phyloP scores from a whole-genome alignment of 768 basidiomycete species.

The Macrocybe gigantea region DNA sequence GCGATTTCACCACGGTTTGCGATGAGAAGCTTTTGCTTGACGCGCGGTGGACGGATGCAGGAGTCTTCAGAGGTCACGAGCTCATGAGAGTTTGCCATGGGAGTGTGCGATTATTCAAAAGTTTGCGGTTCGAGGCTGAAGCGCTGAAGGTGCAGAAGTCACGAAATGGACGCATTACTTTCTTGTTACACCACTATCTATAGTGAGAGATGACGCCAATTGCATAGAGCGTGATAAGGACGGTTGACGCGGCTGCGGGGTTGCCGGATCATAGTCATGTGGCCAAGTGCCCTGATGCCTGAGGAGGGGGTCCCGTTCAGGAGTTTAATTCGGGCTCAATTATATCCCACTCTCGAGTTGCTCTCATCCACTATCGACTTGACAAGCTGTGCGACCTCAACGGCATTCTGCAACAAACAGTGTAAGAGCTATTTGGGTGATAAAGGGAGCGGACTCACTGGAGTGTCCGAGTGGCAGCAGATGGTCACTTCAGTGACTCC shows the following conservation, averaged over 20 bases:
- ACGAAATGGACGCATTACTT: too few species aligned
- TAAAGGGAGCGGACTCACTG: slow-evolving; percentile 30
- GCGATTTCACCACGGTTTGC: slow-evolving; percentile 75
- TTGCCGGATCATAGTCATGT: background rate
- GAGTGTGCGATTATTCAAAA: background rate
- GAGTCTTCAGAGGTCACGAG: background rate
- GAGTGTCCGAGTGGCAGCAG: slow-evolving; percentile 62
- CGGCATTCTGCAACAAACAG: slow-evolving; percentile 35
- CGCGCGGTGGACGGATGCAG: slow-evolving; percentile 3
- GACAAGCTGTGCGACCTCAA: slow-evolving; percentile 42
- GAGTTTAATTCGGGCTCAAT: slow-evolving; percentile 1
- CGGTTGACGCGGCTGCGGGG: too few species aligned
- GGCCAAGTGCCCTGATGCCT: background rate
- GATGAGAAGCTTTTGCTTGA: slow-evolving; percentile 49
- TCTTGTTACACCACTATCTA: too few species aligned
- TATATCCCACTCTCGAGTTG: slow-evolving; percentile 30
- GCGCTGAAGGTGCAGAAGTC: too few species aligned
- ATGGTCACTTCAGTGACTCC: slow-evolving; percentile 49
- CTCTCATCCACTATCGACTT: slow-evolving; percentile 51
- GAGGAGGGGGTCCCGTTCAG: background rate
- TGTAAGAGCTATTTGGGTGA: background rate
- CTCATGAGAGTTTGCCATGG: background rate
- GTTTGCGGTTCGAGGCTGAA: too few species aligned
- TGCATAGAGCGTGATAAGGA: too few species aligned
- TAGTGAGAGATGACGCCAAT: too few species aligned